phyloP scores from a whole-genome alignment of 1,284 basidiomycete species.

The Pseudozyma thailandica region DNA sequence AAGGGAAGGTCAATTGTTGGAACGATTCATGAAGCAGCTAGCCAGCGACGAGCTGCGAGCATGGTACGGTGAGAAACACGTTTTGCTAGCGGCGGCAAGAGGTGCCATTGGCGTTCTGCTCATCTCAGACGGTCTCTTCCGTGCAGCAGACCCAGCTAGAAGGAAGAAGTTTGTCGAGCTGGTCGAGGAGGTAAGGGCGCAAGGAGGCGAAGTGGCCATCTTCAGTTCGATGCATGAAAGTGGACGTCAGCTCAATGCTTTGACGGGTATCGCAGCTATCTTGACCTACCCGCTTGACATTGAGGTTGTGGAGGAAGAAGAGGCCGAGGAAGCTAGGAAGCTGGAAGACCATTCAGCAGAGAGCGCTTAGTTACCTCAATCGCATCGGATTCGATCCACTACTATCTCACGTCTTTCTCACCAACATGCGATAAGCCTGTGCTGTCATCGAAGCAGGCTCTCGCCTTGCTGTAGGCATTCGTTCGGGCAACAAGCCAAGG shows the following conservation, averaged over 20 bases:
- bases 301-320: constrained; percentile 74
- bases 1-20: constrained; percentile 77
- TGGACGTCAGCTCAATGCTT: constrained; percentile 84
- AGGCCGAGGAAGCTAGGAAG: constrained; percentile 68
- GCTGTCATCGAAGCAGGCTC: no score
- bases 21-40: constrained; percentile 79
- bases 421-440: no score
- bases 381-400: not conserved
- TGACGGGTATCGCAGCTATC: constrained; percentile 95
- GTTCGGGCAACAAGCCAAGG: no score
- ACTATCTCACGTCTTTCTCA: no score
- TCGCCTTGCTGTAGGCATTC: no score
- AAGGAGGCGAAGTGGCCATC: constrained; percentile 91
- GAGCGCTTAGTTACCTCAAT: not conserved
- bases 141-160: constrained; percentile 69
- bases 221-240: constrained; percentile 99
- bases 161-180: constrained; percentile 81
- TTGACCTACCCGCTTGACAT: constrained; percentile 95
- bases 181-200: constrained; percentile 87
- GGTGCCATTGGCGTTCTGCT: constrained; percentile 93
- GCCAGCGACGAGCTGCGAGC: constrained; percentile 92
- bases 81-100: constrained; percentile 86
- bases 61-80: constrained; percentile 98
- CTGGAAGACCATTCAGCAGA: constrained; percentile 11
- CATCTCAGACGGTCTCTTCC: constrained; percentile 93